Evolutionary conservation across 257 asterid species (phyloP).

Genomic region (Solanum dulcamara): DNA sequence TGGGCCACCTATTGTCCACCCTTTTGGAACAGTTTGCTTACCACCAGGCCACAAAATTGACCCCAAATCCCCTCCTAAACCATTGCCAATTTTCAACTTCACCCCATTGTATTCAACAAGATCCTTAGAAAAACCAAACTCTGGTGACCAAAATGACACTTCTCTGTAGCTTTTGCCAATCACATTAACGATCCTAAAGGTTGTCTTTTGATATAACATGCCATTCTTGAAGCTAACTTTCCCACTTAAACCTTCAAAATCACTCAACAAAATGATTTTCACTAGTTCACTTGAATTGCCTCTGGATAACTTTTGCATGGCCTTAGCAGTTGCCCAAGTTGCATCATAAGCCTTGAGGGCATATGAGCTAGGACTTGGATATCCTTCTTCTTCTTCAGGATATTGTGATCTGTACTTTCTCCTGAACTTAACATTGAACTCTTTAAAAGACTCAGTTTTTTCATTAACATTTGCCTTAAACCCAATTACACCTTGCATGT

Average conservation of each 20-base stretch:
- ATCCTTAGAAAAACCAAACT: constrained; percentile 21
- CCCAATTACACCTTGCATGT: constrained; percentile 55
- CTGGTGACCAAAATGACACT: constrained; percentile 37
- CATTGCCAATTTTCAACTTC: not conserved
- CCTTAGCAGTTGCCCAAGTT: constrained; percentile 14
- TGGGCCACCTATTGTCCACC: constrained; percentile 23
- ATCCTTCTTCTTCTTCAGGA: constrained; percentile 27
- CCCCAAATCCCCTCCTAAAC: constrained; percentile 6
- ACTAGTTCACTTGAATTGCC: not conserved
- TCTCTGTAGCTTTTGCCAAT: constrained; percentile 46
- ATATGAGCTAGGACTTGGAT: constrained; percentile 26
- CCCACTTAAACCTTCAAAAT: constrained; percentile 45
- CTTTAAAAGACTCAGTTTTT: not conserved
- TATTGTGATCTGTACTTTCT: constrained; percentile 21
- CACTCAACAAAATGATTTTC: not conserved
- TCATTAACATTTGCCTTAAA: constrained; percentile 19
- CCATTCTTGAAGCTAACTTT: constrained; percentile 35
- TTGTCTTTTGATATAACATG: constrained; percentile 15
- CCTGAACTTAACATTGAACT: constrained; percentile 23
- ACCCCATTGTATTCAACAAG: not conserved
- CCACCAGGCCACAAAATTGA: constrained; percentile 60
- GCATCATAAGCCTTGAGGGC: constrained; percentile 50
- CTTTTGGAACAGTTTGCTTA: constrained; percentile 10
- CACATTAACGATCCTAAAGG: constrained; percentile 38
- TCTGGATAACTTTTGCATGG: constrained; percentile 7